Conservation (phyloP, 169 alveolate species). For the Babesia caballi region DNA sequence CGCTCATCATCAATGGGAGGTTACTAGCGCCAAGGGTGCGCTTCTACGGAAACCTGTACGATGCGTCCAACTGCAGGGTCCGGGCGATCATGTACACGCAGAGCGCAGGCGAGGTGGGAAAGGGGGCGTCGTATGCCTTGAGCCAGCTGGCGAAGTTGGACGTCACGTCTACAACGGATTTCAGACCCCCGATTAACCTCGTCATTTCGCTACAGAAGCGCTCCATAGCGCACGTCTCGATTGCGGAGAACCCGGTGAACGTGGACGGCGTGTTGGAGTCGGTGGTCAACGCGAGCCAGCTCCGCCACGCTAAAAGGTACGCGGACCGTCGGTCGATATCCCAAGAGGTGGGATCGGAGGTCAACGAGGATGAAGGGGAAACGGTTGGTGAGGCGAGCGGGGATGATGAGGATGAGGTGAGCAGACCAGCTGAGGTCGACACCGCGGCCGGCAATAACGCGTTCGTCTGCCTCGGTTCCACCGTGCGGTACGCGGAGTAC, state of each 20-base stretch:
- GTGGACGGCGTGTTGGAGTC: constrained; percentile 6
- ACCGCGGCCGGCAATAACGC: neutral
- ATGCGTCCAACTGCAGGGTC: constrained; percentile 45
- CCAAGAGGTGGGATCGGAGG: neutral
- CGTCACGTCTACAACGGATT: constrained; percentile 51
- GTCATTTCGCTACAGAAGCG: neutral
- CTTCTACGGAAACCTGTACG: constrained; percentile 26
- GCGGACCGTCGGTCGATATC: neutral
- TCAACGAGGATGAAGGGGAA: neutral
- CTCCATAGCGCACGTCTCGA: neutral
- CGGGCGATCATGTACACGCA: constrained; percentile 27
- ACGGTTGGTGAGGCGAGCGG: too few relatives aligned
- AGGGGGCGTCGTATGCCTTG: neutral
- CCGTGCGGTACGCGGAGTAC: constrained; percentile 77
- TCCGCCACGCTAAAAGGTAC: neutral
- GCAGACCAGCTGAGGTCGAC: neutral
- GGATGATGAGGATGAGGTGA: constrained; percentile 4
- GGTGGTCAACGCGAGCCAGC: neutral
- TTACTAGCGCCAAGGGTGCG: constrained; percentile 27
- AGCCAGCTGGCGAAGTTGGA: constrained; percentile 36
- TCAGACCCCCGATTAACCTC: constrained; percentile 60
- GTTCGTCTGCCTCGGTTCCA: constrained; percentile 68
- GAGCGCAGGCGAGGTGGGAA: neutral
- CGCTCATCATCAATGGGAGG: constrained; percentile 36
- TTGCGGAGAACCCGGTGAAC: neutral